Conservation (phyloP, 768 basidiomycete genomes). For the Auricularia sp. region DNA sequence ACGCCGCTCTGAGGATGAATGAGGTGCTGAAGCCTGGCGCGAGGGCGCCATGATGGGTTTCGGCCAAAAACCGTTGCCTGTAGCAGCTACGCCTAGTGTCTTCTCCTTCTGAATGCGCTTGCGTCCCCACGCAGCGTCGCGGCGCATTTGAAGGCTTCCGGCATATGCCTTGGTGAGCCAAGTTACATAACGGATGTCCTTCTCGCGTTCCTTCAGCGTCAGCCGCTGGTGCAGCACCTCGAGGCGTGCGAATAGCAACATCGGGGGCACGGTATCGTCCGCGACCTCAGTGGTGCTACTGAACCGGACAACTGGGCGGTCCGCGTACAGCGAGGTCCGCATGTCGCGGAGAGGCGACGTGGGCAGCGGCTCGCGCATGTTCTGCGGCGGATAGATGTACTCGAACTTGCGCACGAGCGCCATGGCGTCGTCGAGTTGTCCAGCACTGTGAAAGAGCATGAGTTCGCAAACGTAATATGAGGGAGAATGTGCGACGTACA, state of each 20-base stretch:
- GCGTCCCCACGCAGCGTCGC: constrained; percentile 30
- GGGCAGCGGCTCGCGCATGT: constrained; percentile 29
- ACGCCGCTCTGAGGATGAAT: too few species aligned
- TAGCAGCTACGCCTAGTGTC: too few species aligned
- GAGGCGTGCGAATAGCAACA: constrained; percentile 68
- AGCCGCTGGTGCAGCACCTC: constrained; percentile 69
- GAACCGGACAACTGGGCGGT: constrained; percentile 63
- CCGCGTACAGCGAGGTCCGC: constrained; percentile 41
- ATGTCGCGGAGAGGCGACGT: constrained; percentile 48
- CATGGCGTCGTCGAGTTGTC: constrained; percentile 34
- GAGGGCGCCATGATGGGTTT: too few species aligned
- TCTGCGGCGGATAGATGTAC: constrained; percentile 48
- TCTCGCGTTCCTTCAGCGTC: constrained; percentile 20
- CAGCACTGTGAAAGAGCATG: constrained; percentile 14
- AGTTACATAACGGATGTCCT: constrained; percentile 56
- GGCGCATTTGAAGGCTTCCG: constrained; percentile 50
- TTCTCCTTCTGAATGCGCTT: background rate
- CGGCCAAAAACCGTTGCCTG: too few species aligned
- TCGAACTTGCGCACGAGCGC: constrained; percentile 52
- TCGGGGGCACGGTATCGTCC: constrained; percentile 73
- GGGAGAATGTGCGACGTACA: constrained; percentile 35
- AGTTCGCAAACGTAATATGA: constrained; percentile 27
- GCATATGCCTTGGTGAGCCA: constrained; percentile 68
- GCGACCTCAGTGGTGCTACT: constrained; percentile 45
- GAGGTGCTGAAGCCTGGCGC: too few species aligned